phyloP scores from a whole-genome alignment of 164 flowering plant species.

The Santalum album region DNA sequence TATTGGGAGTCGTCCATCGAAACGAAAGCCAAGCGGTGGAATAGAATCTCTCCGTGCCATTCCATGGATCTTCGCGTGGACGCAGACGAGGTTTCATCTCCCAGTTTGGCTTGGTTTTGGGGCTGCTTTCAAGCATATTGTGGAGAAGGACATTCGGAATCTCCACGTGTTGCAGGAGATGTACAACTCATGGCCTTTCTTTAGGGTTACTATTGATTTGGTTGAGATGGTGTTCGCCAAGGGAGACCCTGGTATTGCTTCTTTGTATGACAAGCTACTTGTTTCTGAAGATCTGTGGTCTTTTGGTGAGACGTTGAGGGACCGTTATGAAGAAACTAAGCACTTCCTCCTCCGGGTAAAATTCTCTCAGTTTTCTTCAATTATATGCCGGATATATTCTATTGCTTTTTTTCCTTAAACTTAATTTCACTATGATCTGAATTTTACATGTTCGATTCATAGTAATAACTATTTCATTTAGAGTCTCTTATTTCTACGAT shows the following conservation, averaged over 20 bases:
- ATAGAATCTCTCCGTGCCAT: constrained; percentile 97
- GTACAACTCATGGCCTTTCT: constrained; percentile 99
- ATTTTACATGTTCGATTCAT: too few relatives aligned
- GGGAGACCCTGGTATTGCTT: constrained; percentile 98
- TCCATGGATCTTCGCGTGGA: constrained; percentile 99
- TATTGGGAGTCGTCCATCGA: constrained; percentile 98
- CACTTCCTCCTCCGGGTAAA: constrained; percentile 71
- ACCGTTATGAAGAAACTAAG: constrained; percentile 77
- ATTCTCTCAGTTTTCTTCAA: too few relatives aligned
- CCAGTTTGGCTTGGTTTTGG: constrained; percentile 99
- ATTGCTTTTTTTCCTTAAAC: too few relatives aligned
- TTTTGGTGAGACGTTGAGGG: constrained; percentile 73
- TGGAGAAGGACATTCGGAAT: constrained; percentile 68
- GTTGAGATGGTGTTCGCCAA: constrained; percentile 99
- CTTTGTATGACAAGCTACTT: constrained; percentile 81
- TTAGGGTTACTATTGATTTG: constrained; percentile 90
- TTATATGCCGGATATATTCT: too few relatives aligned
- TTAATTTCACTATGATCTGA: too few relatives aligned
- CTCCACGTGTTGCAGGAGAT: constrained; percentile 77
- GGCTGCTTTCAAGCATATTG: constrained; percentile 69
- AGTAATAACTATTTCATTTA: too few relatives aligned
- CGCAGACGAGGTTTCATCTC: constrained; percentile 96
- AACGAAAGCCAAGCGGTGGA: constrained; percentile 98
- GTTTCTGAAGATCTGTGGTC: constrained; percentile 86
- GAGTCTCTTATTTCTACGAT: too few relatives aligned